Evolutionary conservation across 495 filamentous ascomycete species (phyloP).

Genomic region (Penicillium lividum): DNA sequence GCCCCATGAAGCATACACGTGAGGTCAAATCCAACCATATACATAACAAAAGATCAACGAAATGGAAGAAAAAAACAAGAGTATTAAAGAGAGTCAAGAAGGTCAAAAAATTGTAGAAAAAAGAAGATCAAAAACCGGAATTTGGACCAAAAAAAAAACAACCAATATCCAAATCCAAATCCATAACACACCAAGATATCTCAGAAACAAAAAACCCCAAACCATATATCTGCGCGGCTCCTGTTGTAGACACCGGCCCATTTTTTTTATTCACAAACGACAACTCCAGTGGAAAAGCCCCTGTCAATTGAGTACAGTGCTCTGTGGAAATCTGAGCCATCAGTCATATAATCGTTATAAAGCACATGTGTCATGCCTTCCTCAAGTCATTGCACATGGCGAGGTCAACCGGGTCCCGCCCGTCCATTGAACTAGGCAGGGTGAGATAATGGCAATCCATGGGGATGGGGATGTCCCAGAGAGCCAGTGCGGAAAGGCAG

Average conservation of each 20-base stretch:
- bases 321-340: constrained; percentile 27
- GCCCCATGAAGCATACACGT: constrained; percentile 10
- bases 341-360: constrained; percentile 30
- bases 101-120: constrained; percentile 9
- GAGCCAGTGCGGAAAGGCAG: constrained; percentile 38
- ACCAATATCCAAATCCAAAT: constrained; percentile 2
- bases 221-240: constrained; percentile 17
- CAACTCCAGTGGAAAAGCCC: constrained; percentile 25
- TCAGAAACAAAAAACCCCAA: constrained; percentile 8
- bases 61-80: constrained; percentile 4
- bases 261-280: constrained; percentile 23
- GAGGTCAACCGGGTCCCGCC: constrained; percentile 26
- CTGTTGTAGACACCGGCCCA: constrained; percentile 16
- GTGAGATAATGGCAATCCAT: constrained; percentile 30
- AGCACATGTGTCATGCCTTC: constrained; percentile 11
- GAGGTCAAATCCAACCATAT: constrained; percentile 16
- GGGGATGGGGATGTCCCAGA: constrained; percentile 34
- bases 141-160: constrained; percentile 4
- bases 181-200: constrained; percentile 14
- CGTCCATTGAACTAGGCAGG: constrained; percentile 22
- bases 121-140: constrained; percentile 9
- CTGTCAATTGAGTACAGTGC: constrained; percentile 18
- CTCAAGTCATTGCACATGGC: constrained; percentile 7
- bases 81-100: constrained; percentile 23
- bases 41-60: constrained; percentile 11